Evolutionary conservation across 805 yeast species (phyloP).

Genomic region (Zygoascus tannicola): DNA sequence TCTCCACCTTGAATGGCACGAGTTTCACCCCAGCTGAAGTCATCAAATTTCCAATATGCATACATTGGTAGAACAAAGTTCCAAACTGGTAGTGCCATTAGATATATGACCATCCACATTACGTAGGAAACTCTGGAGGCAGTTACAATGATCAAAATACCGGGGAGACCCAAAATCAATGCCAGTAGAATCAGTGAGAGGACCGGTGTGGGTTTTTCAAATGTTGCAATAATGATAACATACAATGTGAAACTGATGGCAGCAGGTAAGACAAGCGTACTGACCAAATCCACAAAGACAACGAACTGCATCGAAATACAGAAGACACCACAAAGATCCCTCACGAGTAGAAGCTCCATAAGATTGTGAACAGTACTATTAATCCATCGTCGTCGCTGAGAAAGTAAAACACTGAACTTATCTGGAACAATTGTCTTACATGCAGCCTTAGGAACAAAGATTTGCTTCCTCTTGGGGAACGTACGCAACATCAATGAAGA

Average conservation of each 20-base stretch:
- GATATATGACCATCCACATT: conserved; percentile 69
- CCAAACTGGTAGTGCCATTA: conserved; percentile 83
- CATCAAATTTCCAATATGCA: conserved; percentile 93
- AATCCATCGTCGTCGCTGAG: conserved; percentile 96
- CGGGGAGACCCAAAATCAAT: conserved; percentile 79
- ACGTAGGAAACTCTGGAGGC: conserved; percentile 66
- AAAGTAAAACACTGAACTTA: conserved; percentile 63
- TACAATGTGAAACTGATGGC: conserved; percentile 78
- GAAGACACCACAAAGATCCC: conserved; percentile 88
- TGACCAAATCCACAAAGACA: conserved; percentile 72
- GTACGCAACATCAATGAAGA: conserved; percentile 79
- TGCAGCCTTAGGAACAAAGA: conserved; percentile 84
- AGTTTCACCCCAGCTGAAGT: conserved; percentile 96
- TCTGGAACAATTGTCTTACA: conserved; percentile 89
- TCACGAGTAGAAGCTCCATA: conserved; percentile 77
- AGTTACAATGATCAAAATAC: conserved; percentile 67
- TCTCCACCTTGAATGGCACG: conserved; percentile 63
- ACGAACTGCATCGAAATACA: conserved; percentile 94
- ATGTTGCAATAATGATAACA: conserved; percentile 63
- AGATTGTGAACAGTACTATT: conserved; percentile 91
- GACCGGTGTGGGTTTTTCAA: conserved; percentile 68
- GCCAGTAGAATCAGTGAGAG: conserved; percentile 68
- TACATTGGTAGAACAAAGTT: conserved; percentile 78
- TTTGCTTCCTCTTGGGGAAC: conserved; percentile 81
- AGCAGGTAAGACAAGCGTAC: conserved; percentile 82